Percentiles rank a stretch among this genome's conserved stretches.
Evolutionary conservation across 306 rosid genomes (phyloP).

Genomic region (Castanea crenata): DNA sequence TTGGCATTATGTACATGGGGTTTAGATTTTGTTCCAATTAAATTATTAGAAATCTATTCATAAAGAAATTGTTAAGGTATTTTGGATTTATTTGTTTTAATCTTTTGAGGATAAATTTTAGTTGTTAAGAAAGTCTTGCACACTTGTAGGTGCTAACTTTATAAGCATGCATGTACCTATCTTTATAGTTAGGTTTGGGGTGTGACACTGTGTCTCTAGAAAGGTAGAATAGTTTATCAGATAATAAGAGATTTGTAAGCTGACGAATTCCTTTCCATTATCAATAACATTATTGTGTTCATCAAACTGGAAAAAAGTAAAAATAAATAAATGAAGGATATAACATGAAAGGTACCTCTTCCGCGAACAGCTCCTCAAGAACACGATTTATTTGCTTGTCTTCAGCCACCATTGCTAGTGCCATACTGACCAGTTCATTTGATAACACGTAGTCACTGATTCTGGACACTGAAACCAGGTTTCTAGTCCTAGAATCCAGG

Average conservation of each 20-base stretch:
- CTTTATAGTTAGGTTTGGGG: too few relatives aligned
- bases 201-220: background rate
- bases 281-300: background rate
- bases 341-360: constrained; percentile 50
- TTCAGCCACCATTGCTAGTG: constrained; percentile 98
- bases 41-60: too few relatives aligned
- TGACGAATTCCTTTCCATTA: background rate
- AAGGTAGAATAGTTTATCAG: background rate
- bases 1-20: too few relatives aligned
- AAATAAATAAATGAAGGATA: background rate
- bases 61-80: too few relatives aligned
- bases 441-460: constrained; percentile 96
- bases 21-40: too few relatives aligned
- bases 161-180: too few relatives aligned
- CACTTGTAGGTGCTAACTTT: too few relatives aligned
- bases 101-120: too few relatives aligned
- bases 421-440: constrained; percentile 96
- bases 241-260: background rate
- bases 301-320: background rate
- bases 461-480: constrained; percentile 94
- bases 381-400: constrained; percentile 98
- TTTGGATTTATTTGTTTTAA: too few relatives aligned
- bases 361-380: constrained; percentile 96
- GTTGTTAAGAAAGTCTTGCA: too few relatives aligned
- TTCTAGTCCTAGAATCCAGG: constrained; percentile 96